phyloP scores from a whole-genome alignment of 2,329 filamentous ascomycete genomes.

The Calycina marina region DNA sequence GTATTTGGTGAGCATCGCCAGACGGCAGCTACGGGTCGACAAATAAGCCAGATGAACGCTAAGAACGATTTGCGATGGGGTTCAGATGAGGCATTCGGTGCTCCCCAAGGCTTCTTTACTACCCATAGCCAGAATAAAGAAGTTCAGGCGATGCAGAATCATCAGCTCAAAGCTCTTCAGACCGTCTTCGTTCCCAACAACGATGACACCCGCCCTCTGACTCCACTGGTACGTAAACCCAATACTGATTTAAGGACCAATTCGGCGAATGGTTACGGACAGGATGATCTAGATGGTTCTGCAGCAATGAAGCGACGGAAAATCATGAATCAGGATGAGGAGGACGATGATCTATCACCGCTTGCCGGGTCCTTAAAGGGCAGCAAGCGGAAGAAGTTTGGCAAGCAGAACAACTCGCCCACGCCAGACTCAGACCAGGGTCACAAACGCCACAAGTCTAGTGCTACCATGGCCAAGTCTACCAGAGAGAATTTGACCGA shows the following conservation, averaged over 20 bases:
- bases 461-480: conserved; percentile 26
- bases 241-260: conserved; percentile 6
- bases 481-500: conserved; percentile 53
- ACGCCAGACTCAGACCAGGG: conserved; percentile 10
- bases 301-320: conserved; percentile 39
- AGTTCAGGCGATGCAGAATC: conserved; percentile 38
- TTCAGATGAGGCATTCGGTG: conserved; percentile 50
- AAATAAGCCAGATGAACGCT: conserved; percentile 9
- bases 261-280: conserved; percentile 11
- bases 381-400: conserved; percentile 22
- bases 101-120: conserved; percentile 42
- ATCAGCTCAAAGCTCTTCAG: conserved; percentile 38
- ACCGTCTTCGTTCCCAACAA: conserved; percentile 30
- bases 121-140: conserved; percentile 37
- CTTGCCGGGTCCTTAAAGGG: conserved; percentile 20
- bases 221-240: too few relatives aligned
- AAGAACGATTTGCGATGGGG: conserved; percentile 45
- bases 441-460: conserved; percentile 36
- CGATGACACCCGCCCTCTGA: too few relatives aligned
- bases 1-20: conserved; percentile 17
- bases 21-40: conserved; percentile 1
- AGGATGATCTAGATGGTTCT: conserved; percentile 25
- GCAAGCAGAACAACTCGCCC: conserved; percentile 19
- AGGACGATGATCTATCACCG: conserved; percentile 26
- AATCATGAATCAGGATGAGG: conserved; percentile 34